These are phyloP conservation scores for Serendipita sp. DNA, from an alignment of 768 basidiomycete species.

Conservation along the genomic window DNA sequence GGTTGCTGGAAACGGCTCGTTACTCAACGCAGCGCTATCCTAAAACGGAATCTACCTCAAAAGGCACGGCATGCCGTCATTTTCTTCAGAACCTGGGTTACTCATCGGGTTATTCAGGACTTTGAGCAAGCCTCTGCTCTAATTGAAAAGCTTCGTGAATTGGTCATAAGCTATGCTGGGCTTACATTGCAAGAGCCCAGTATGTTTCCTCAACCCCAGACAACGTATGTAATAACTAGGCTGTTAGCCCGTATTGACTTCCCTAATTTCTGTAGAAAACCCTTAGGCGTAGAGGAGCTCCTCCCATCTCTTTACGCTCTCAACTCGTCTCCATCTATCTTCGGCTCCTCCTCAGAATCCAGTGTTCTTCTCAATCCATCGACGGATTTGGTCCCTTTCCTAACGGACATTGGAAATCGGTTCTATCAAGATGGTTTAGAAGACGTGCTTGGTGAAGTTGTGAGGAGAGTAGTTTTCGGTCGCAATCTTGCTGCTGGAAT, in stretches of 20 bases:
- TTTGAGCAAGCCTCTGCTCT: constrained; percentile 40
- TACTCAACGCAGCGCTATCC: constrained; percentile 30
- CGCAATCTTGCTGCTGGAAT: constrained; percentile 21
- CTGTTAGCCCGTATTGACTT: neutral
- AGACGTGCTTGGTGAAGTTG: constrained; percentile 59
- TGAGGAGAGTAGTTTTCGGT: constrained; percentile 37
- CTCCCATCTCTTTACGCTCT: constrained; percentile 66
- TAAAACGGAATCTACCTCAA: constrained; percentile 24
- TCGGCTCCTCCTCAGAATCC: constrained; percentile 32
- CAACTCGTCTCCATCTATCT: constrained; percentile 41
- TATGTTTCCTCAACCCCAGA: constrained; percentile 78
- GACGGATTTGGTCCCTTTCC: constrained; percentile 55
- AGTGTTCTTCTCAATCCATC: constrained; percentile 39
- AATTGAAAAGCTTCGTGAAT: constrained; percentile 64
- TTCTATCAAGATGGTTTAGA: constrained; percentile 73
- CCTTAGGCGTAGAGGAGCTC: constrained; percentile 64
- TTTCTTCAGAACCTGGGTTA: neutral
- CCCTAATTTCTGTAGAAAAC: constrained; percentile 30
- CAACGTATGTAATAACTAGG: constrained; percentile 32
- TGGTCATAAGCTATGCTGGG: constrained; percentile 79
- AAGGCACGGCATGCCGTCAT: constrained; percentile 30
- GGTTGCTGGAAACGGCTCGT: constrained; percentile 87
- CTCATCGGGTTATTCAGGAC: constrained; percentile 22
- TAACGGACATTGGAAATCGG: constrained; percentile 66
- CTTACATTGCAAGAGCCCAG: constrained; percentile 79